phyloP scores from a whole-genome alignment of 305 asterid genomes.

The Fraxinus greggii region DNA sequence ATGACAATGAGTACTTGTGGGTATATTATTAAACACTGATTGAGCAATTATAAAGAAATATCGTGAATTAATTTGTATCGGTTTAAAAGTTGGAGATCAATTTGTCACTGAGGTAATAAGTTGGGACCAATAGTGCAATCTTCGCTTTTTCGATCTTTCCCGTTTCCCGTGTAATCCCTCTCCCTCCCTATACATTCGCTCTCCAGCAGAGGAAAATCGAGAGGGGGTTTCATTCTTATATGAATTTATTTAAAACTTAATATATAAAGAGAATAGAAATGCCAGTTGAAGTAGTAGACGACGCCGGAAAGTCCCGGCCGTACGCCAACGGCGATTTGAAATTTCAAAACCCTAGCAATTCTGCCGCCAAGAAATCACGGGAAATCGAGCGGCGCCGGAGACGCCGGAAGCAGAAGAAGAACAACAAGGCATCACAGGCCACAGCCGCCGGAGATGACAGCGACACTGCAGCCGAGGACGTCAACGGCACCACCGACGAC shows the following conservation, averaged over 20 bases:
- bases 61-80: not conserved
- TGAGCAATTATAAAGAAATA: not conserved
- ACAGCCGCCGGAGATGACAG: conserved; percentile 50
- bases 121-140: not conserved
- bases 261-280: conserved; percentile 23
- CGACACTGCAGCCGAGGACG: conserved; percentile 52
- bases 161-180: not conserved
- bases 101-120: not conserved
- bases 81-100: not conserved
- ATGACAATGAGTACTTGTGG: not conserved
- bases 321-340: conserved; percentile 56
- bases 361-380: conserved; percentile 58
- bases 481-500: conserved; percentile 40
- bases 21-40: not conserved
- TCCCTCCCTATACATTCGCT: not conserved
- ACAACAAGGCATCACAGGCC: conserved; percentile 38
- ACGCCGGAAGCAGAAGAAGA: conserved; percentile 89
- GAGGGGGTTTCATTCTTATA: not conserved
- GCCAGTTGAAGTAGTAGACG: conserved; percentile 65
- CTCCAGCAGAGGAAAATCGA: not conserved
- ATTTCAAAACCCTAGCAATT: conserved; percentile 59
- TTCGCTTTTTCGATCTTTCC: not conserved
- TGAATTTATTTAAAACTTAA: not conserved
- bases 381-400: conserved; percentile 80
- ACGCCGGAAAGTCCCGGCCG: conserved; percentile 30